Evolutionary conservation across 192 early-diverging fungal species (phyloP).

Genomic region (Backusella luteola): DNA sequence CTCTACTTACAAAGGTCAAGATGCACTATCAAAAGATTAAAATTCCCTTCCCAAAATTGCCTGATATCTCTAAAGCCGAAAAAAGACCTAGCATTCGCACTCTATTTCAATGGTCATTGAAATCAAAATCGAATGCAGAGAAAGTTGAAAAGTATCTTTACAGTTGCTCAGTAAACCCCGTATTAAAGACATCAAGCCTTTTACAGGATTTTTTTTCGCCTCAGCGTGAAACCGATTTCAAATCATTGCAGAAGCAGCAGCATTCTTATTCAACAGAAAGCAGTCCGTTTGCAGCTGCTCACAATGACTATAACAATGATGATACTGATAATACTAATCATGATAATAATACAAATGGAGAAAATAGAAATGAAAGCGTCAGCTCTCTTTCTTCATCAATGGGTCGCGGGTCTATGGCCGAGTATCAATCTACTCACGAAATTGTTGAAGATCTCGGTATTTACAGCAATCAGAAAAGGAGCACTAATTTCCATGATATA

Average conservation of each 20-base stretch:
- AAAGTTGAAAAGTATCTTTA: constrained; percentile 47
- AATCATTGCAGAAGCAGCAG: background rate
- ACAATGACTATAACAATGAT: background rate
- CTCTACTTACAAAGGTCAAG: constrained; percentile 5
- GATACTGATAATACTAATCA: background rate
- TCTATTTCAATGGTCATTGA: background rate
- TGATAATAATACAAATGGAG: background rate
- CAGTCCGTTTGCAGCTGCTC: background rate
- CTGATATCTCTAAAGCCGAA: constrained; percentile 27
- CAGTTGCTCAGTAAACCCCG: constrained; percentile 34
- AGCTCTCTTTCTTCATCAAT: background rate
- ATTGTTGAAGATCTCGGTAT: background rate
- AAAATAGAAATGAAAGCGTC: background rate
- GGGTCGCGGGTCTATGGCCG: background rate
- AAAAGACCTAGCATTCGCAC: constrained; percentile 36
- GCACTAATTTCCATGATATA: background rate
- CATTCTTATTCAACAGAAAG: background rate
- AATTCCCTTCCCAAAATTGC: constrained; percentile 36
- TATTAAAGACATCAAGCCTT: constrained; percentile 34
- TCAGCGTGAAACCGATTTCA: constrained; percentile 42
- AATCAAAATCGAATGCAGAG: constrained; percentile 34
- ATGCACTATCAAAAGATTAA: constrained; percentile 33
- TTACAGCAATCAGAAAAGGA: too few relatives aligned
- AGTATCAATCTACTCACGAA: background rate
- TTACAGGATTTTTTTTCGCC: constrained; percentile 45